Percentiles rank a stretch among this genome's conserved stretches.
Evolutionary conservation across 352 stramenopile species (phyloP).

Genomic region (Globisporangium paddicum): DNA sequence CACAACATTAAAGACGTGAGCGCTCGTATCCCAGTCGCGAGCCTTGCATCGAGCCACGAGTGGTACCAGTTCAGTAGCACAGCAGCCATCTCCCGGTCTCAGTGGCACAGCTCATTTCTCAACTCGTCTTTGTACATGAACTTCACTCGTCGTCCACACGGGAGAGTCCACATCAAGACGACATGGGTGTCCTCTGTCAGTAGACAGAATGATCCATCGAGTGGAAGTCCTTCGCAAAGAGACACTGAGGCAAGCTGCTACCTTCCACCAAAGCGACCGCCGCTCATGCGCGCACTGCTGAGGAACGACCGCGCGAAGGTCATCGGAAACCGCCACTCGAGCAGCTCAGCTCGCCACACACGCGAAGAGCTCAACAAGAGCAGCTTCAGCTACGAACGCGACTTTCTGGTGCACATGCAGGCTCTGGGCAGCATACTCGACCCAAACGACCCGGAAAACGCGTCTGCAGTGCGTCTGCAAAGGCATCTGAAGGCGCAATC

Average conservation of each 20-base stretch:
- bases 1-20: conserved; percentile 9
- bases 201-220: background rate
- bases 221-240: background rate
- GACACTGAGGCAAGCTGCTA: background rate
- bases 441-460: conserved; percentile 73
- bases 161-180: conserved; percentile 36
- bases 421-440: conserved; percentile 40
- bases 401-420: conserved; percentile 54
- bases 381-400: conserved; percentile 48
- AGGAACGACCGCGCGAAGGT: conserved; percentile 4
- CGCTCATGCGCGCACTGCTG: conserved; percentile 1
- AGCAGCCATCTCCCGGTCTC: conserved; percentile 24
- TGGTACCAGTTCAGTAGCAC: conserved; percentile 78
- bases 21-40: conserved; percentile 26
- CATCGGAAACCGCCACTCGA: background rate
- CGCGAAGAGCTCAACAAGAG: conserved; percentile 20
- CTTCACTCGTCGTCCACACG: conserved; percentile 37
- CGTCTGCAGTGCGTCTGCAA: conserved; percentile 38
- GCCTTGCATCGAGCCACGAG: conserved; percentile 44
- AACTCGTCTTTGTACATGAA: conserved; percentile 41
- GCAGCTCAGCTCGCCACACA: background rate
- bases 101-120: conserved; percentile 59
- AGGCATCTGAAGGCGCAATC: conserved; percentile 36
- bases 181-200: conserved; percentile 30
- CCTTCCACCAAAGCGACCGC: conserved; percentile 11